Evolutionary conservation across 805 yeast species (phyloP).

Genomic region (Candida hispaniensis): DNA sequence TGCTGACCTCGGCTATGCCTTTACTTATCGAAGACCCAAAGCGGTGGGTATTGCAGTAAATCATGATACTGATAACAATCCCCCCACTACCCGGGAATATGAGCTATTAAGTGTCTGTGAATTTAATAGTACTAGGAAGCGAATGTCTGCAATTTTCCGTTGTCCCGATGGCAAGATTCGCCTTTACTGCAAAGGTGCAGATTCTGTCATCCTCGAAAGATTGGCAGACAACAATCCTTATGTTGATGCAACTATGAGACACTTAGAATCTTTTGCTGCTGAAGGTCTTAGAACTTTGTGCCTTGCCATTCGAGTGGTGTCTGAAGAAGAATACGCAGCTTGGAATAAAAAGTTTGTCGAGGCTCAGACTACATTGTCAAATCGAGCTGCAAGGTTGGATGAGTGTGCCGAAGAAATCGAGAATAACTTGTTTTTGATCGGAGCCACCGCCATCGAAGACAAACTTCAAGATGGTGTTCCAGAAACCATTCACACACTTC

Average conservation of each 20-base stretch:
- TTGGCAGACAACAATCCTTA: constrained; percentile 61
- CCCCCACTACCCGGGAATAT: constrained; percentile 45
- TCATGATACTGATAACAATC: constrained; percentile 11
- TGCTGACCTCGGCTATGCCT: constrained; percentile 74
- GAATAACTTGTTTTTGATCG: constrained; percentile 62
- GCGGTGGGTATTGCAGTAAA: constrained; percentile 54
- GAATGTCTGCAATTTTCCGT: constrained; percentile 92
- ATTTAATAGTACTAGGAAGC: constrained; percentile 91
- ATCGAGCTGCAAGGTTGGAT: constrained; percentile 69
- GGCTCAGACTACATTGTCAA: constrained; percentile 72
- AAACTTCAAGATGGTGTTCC: constrained; percentile 98
- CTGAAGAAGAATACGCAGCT: constrained; percentile 61
- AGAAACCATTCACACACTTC: constrained; percentile 88
- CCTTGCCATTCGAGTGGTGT: constrained; percentile 71
- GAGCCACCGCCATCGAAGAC: constrained; percentile 98
- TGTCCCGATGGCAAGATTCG: constrained; percentile 90
- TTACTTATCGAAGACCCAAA: constrained; percentile 75
- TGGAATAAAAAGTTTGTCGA: constrained; percentile 62
- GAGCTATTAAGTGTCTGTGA: constrained; percentile 87
- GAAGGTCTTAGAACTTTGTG: constrained; percentile 93
- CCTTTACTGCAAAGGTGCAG: constrained; percentile 94
- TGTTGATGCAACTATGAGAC: constrained; percentile 70
- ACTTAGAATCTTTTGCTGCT: constrained; percentile 91
- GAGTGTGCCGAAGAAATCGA: constrained; percentile 86
- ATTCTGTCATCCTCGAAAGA: constrained; percentile 86